Evolutionary conservation across 805 yeast genomes (phyloP), one percentile per base, ranked within the genome.

Genomic region (Hanseniaspora thailandica): DNA sequence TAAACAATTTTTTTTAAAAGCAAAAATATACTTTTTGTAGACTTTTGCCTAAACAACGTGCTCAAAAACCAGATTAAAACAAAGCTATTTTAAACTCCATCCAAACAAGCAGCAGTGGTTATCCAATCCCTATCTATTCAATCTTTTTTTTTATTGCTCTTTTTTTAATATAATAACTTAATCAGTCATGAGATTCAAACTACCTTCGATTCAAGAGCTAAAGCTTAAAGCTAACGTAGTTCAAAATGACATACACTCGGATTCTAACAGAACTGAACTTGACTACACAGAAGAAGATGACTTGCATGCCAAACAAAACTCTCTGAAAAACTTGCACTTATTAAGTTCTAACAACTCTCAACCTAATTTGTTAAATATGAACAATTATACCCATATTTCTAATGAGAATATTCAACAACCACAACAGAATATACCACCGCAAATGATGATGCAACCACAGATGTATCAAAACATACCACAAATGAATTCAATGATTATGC

Each of bases 191-290:
- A 35, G 45, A 4, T 48, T 39, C 34, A 48, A 31, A 36, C 35
- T 47, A 9, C 51, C 51, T 19, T 47, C 51, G 12, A 36, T 47
- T 5, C 30, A 47, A 19, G 51, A 47, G 17, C 23, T 47, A n/a
- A 47, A 47, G 35, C 44, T 47, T 3, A 28, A n/a, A 15, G n/a
- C 34, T 4, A 45, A 33, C 23, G 15, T 45, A 3, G 22, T 23
- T 20, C 22, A 34, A 10, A 23, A n/a, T 23, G 46, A 43, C 12
- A 19, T 10, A 1, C 46, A 43, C 25, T 28, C 25, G 2, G 46
- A 43, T 30, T 43, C 46, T 7, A 43, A 43, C 35, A 28, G 25
- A 43, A 43, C 46, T 3, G 46, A 43, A 30, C 10, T 43, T 17
- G 46, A 43, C 9, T 10, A 17, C 15, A 43, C 17, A 5, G 46